These are phyloP conservation scores for Zhuliangozyma blackwelliae DNA, from an alignment of 1,139 yeast species.

Conservation along the genomic window DNA sequence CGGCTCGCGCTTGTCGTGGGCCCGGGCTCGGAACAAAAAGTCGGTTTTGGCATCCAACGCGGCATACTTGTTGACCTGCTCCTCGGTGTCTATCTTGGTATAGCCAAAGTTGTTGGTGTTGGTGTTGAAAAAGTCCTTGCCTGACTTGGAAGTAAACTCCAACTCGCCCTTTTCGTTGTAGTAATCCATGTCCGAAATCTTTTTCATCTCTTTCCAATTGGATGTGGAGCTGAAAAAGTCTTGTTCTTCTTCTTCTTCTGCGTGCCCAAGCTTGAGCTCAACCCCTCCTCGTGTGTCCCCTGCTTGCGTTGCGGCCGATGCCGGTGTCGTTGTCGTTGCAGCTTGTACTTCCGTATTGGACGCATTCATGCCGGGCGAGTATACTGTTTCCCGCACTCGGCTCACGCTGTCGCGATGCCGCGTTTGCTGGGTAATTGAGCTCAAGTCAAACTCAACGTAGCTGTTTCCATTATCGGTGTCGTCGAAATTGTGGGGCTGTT, in stretches of 20 bases:
- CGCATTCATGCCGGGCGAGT: neutral
- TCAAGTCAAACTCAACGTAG: conserved; percentile 10
- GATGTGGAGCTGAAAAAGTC: conserved; percentile 30
- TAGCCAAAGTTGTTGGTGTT: conserved; percentile 51
- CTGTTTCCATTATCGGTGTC: conserved; percentile 7
- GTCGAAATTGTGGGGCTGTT: conserved; percentile 4
- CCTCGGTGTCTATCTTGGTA: conserved; percentile 84
- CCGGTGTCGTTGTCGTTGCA: too few species aligned
- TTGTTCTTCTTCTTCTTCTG: conserved; percentile 33
- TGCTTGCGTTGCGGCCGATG: neutral
- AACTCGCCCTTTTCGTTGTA: conserved; percentile 51
- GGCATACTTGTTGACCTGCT: conserved; percentile 75
- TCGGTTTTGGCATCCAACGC: conserved; percentile 80
- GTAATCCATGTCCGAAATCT: conserved; percentile 46
- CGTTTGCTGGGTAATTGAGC: conserved; percentile 3
- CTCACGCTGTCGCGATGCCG: conserved; percentile 4
- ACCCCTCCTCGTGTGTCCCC: conserved; percentile 3
- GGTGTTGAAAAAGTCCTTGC: conserved; percentile 19
- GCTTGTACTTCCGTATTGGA: conserved; percentile 3
- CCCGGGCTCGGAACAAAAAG: conserved; percentile 53
- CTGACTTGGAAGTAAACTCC: conserved; percentile 25
- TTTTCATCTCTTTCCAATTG: conserved; percentile 54
- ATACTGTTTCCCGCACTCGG: conserved; percentile 4
- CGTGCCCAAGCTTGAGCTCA: conserved; percentile 4
- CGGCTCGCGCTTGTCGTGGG: conserved; percentile 11